phyloP scores from a whole-genome alignment of 345 rosid species.

The Syzygium jambos region DNA sequence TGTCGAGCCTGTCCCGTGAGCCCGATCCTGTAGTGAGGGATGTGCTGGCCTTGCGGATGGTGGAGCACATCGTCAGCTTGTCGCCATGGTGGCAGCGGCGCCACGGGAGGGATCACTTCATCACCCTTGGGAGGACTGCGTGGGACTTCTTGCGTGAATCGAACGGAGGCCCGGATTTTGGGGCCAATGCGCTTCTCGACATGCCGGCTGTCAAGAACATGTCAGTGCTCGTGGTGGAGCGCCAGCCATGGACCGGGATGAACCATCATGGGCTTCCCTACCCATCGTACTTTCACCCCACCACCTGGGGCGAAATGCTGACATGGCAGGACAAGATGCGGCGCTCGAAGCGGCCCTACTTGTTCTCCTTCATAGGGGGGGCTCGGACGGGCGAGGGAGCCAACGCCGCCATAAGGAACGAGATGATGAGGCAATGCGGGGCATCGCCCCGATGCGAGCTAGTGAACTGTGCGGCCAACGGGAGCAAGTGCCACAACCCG shows the following conservation, averaged over 20 bases:
- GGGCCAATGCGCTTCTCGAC: constrained; percentile 39
- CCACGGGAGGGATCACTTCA: constrained; percentile 38
- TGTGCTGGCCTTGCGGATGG: constrained; percentile 26
- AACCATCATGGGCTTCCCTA: constrained; percentile 54
- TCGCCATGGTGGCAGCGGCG: constrained; percentile 23
- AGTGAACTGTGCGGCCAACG: constrained; percentile 9
- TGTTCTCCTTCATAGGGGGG: constrained; percentile 46
- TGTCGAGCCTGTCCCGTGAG: constrained; percentile 39
- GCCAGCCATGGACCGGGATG: constrained; percentile 30
- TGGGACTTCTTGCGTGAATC: constrained; percentile 51
- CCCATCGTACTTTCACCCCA: constrained; percentile 55
- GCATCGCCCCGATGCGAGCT: constrained; percentile 29
- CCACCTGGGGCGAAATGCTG: constrained; percentile 21
- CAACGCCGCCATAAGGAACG: constrained; percentile 38
- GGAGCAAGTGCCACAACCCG: constrained; percentile 26
- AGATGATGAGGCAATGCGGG: constrained; percentile 38
- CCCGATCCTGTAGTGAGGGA: constrained; percentile 27
- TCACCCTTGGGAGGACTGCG: constrained; percentile 48
- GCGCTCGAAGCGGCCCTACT: constrained; percentile 17
- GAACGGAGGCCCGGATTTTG: constrained; percentile 24
- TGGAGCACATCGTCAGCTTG: constrained; percentile 12
- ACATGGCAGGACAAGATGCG: constrained; percentile 32
- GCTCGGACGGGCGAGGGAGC: constrained; percentile 22
- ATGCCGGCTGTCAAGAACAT: constrained; percentile 32
- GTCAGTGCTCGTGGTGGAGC: constrained; percentile 56